phyloP scores from a whole-genome alignment of 2,329 filamentous ascomycete genomes.

The Harringtonia lauricola region DNA sequence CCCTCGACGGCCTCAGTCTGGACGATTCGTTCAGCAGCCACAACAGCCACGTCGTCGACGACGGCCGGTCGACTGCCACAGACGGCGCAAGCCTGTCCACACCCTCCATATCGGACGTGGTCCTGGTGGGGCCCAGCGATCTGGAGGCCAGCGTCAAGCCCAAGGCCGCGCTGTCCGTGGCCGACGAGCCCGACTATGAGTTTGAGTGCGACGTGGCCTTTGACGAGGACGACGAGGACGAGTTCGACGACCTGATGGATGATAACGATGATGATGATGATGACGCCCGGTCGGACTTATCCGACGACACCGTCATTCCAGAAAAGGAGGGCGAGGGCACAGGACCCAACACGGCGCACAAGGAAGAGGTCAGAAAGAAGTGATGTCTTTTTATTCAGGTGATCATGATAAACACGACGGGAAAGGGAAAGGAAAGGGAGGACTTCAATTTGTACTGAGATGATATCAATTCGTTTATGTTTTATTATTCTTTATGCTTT shows the following conservation, averaged over 20 bases:
- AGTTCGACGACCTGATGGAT: constrained; percentile 3
- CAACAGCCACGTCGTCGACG: constrained; percentile 1
- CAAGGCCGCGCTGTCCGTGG: too few relatives aligned
- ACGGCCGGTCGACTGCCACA: background rate
- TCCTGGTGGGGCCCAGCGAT: background rate
- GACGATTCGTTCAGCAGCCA: background rate
- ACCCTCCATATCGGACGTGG: background rate
- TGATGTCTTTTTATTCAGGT: too few relatives aligned
- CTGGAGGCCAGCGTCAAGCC: background rate
- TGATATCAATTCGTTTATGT: too few relatives aligned
- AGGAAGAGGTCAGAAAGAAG: too few relatives aligned
- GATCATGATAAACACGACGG: too few relatives aligned
- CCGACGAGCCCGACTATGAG: background rate
- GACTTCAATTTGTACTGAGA: too few relatives aligned
- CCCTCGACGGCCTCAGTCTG: background rate
- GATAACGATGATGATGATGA: constrained; percentile 12
- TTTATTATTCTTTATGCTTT: too few relatives aligned
- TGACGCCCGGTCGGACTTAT: constrained; percentile 6
- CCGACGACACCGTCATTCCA: constrained; percentile 11
- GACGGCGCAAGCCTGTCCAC: background rate
- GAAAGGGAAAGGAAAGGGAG: too few relatives aligned
- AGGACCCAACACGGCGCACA: too few relatives aligned
- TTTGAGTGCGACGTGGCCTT: background rate
- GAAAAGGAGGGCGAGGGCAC: constrained; percentile 10
- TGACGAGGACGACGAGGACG: background rate